A percentile compares a stretch with the other conserved stretches of the same genome.
These are phyloP conservation scores for Hypoxylon sp. DNA, from an alignment of 2,329 filamentous ascomycete genomes.

Conservation along the genomic window DNA sequence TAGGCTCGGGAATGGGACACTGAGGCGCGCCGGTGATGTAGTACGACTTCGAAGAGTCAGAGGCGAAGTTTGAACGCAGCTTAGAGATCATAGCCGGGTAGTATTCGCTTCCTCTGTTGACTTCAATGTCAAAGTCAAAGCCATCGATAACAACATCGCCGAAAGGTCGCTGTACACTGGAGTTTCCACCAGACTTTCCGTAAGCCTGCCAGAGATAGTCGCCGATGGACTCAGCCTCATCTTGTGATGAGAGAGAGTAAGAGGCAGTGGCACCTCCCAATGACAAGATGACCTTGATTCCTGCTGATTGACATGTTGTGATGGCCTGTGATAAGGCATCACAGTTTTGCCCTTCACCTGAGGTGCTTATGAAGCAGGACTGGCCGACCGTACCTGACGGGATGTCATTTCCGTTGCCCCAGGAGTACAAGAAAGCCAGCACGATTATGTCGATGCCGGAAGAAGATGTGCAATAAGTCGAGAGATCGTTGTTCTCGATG, in stretches of 20 bases:
- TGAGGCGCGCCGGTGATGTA: constrained; percentile 66
- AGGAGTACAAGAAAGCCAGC: constrained; percentile 60
- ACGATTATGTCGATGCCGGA: constrained; percentile 61
- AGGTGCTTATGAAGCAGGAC: constrained; percentile 56
- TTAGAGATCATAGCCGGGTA: constrained; percentile 54
- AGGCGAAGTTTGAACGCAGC: constrained; percentile 55
- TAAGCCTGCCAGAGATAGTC: constrained; percentile 63
- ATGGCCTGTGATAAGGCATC: constrained; percentile 60
- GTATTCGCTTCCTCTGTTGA: constrained; percentile 54
- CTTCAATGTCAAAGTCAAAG: constrained; percentile 59
- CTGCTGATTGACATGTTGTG: constrained; percentile 55
- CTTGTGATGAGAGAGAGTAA: constrained; percentile 54
- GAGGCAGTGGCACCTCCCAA: constrained; percentile 60
- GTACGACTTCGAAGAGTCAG: constrained; percentile 56
- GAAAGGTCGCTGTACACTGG: constrained; percentile 59
- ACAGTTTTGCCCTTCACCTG: constrained; percentile 57
- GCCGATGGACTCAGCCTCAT: constrained; percentile 59
- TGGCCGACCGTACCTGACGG: constrained; percentile 59
- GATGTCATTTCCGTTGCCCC: constrained; percentile 55
- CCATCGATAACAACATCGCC: constrained; percentile 57
- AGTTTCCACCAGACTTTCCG: constrained; percentile 56
- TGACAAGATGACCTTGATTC: constrained; percentile 63
- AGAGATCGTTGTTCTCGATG: constrained; percentile 57
- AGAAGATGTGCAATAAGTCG: constrained; percentile 56
- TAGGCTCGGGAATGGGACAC: constrained; percentile 62